phyloP scores from a whole-genome alignment of 768 basidiomycete species.

The Phaffia tasmanica region DNA sequence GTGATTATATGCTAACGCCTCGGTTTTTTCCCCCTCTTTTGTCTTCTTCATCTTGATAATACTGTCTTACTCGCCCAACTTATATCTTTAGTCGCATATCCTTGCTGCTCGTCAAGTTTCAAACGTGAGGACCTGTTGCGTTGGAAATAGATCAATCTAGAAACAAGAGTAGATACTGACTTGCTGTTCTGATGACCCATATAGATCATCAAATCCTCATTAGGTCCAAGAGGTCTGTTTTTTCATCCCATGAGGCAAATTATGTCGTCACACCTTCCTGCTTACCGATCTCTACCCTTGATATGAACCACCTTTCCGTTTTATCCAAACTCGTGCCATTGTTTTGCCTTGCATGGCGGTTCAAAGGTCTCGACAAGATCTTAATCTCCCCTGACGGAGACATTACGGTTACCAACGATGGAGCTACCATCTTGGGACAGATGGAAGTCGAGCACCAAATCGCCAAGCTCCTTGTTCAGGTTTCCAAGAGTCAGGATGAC shows the following conservation, averaged over 20 bases:
- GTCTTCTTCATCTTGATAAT: not conserved
- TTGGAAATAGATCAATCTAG: not conserved
- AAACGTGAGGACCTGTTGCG: constrained; percentile 18
- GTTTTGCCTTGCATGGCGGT: constrained; percentile 9
- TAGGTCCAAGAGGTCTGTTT: constrained; percentile 75
- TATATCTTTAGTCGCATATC: constrained; percentile 62
- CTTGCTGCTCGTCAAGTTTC: constrained; percentile 59
- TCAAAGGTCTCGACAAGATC: constrained; percentile 54
- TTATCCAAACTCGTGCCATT: not conserved
- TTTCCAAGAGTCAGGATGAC: constrained; percentile 97
- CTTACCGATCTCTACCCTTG: not conserved
- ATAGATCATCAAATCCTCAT: constrained; percentile 80
- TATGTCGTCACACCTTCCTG: not conserved
- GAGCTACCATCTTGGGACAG: constrained; percentile 92
- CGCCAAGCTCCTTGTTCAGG: constrained; percentile 89
- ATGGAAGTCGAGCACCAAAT: constrained; percentile 99
- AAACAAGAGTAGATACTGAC: not conserved
- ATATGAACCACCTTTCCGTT: not conserved
- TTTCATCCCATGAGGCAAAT: not conserved
- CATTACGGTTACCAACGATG: constrained; percentile 98
- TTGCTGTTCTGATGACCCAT: not conserved
- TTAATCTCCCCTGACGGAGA: constrained; percentile 72
- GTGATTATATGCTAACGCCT: constrained; percentile 21
- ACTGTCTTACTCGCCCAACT: not conserved
- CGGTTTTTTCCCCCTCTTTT: not conserved